Evolutionary conservation across 345 rosid genomes (phyloP).

Genomic region (Rubroshorea leprosula): DNA sequence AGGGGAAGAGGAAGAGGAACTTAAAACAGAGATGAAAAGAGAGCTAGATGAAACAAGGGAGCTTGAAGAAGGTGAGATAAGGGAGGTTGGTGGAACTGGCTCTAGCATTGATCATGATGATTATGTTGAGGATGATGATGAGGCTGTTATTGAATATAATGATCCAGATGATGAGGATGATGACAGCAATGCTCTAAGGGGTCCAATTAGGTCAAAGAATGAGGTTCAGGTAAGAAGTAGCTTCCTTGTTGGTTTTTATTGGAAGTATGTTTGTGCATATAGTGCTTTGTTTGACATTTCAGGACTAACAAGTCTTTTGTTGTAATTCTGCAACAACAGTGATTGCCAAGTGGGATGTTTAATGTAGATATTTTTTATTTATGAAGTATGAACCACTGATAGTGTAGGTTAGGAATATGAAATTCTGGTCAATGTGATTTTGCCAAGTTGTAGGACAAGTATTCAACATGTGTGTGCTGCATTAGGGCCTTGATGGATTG

Average conservation of each 20-base stretch:
- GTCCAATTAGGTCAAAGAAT: slow-evolving; percentile 77
- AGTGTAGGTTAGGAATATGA: background rate
- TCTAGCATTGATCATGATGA: slow-evolving; percentile 23
- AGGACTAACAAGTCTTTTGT: background rate
- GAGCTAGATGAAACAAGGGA: slow-evolving; percentile 19
- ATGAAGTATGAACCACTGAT: too few relatives aligned
- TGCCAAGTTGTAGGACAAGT: background rate
- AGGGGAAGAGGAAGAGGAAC: slow-evolving; percentile 14
- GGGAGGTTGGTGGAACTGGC: slow-evolving; percentile 10
- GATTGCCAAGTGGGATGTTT: background rate
- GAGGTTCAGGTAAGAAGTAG: slow-evolving; percentile 54
- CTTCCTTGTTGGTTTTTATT: slow-evolving; percentile 11
- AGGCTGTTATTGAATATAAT: slow-evolving; percentile 41
- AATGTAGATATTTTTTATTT: background rate
- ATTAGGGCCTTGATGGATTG: too few relatives aligned
- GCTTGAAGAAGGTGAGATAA: slow-evolving; percentile 44
- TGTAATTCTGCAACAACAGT: background rate
- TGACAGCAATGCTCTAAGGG: slow-evolving; percentile 27
- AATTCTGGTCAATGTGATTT: background rate
- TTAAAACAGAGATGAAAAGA: slow-evolving; percentile 19
- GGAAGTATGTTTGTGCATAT: slow-evolving; percentile 1
- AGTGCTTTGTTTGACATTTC: slow-evolving; percentile 6
- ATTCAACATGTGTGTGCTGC: too few relatives aligned
- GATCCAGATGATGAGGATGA: slow-evolving; percentile 43
- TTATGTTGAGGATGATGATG: slow-evolving; percentile 33